phyloP scores from a whole-genome alignment of 108 stramenopile genomes.

The Conticribra guillardii region DNA sequence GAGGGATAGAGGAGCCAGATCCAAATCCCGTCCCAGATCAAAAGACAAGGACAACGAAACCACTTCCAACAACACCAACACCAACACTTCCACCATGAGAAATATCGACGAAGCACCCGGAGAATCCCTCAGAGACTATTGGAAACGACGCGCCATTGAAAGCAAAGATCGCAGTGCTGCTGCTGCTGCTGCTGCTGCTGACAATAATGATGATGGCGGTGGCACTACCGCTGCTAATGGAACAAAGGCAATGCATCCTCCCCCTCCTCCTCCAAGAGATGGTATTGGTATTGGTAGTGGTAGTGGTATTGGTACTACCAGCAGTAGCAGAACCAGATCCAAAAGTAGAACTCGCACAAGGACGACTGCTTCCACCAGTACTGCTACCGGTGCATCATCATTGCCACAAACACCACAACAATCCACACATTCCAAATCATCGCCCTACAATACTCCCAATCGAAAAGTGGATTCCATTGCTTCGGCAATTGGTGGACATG shows the following conservation, averaged over 20 bases:
- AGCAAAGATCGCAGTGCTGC: constrained; percentile 22
- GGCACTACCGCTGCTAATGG: background rate
- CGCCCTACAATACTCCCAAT: too few relatives aligned
- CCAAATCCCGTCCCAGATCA: background rate
- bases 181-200: too few relatives aligned
- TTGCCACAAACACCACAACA: constrained; percentile 1
- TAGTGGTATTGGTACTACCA: too few relatives aligned
- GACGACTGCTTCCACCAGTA: background rate
- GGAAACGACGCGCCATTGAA: constrained; percentile 41
- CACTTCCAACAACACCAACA: background rate
- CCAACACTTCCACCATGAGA: background rate
- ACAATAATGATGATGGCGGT: background rate
- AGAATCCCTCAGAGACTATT: constrained; percentile 36
- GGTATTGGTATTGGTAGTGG: too few relatives aligned
- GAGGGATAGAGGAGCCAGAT: constrained; percentile 7
- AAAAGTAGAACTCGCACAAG: constrained; percentile 33
- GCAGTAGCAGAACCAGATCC: constrained; percentile 8
- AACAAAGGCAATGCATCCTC: background rate
- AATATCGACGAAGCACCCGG: background rate
- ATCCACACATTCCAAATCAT: too few relatives aligned
- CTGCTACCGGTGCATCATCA: background rate
- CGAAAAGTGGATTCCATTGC: constrained; percentile 38
- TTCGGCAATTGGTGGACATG: constrained; percentile 18
- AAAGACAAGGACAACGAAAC: constrained; percentile 4
- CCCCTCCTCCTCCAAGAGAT: too few relatives aligned